Base-by-base conservation (phyloP, 306 rosid species). In the Prosopis cineraria region DNA sequence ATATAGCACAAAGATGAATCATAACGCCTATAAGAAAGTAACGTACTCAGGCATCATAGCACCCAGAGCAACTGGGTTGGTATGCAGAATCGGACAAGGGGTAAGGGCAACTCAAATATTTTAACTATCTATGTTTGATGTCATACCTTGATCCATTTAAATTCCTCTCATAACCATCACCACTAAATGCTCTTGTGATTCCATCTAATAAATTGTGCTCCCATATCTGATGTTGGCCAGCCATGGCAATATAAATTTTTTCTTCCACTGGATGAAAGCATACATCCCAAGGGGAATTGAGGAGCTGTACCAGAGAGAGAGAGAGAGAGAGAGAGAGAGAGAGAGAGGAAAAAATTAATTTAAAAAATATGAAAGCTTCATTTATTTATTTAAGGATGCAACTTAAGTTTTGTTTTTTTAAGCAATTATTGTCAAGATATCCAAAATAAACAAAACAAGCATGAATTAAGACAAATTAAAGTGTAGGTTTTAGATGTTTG, bases 181-280 rank as follows among this genome's bases (percentile, higher is more conserved):
- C 98, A 78, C 97, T 92, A 82, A 92, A 90, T 60, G 86, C 85
- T 82, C 85, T 88, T 7, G 96, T 83, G 76, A 77, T 84, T 83
- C 91, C 97, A 78, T 85, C 90, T 34, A 70, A 81, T 82, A 82
- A 83, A 78, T 76, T 81, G 84, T 90, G 95, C 81, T 87, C 97
- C 98, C 98, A 95, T 45, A 95, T 88, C 86, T 95, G 98, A 84
- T 95, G 98, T 72, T 89, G 95, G 78, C 98, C 98, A 30, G 98
- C 98, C 93, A 95, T 90, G 75, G 98, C 98, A 62, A 95, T 87
- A 79, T 95, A 95, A 77, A 95, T 82, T 76, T 79, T 91, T 82
- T 92, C 93, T 80, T 86, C 85, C n/a, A 82, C 68, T 27, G 97
- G 93, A 82, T 95, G 95, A 88, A 84, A 95, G 96, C 97, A 95